A percentile compares a stretch with the other conserved stretches of the same genome.
Conservation (phyloP, 2,329 filamentous ascomycete species). For the Polytolypa hystricis region DNA sequence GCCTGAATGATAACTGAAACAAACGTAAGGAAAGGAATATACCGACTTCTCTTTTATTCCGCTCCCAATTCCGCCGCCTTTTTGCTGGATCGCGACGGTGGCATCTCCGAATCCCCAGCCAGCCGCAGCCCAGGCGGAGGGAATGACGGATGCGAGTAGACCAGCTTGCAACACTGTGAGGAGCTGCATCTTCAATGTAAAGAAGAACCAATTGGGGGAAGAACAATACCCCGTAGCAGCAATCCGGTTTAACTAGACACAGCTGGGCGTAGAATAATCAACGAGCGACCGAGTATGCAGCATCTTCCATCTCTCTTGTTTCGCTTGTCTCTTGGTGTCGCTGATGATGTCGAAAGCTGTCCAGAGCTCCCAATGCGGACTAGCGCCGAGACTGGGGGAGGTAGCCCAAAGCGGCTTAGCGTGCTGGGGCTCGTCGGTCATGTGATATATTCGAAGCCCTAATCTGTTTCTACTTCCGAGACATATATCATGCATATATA, state of each 20-base stretch:
- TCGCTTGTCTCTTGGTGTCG: background rate
- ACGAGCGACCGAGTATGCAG: no score
- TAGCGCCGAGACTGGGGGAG: background rate
- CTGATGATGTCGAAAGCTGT: conserved; percentile 1
- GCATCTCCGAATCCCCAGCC: conserved; percentile 55
- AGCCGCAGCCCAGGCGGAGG: conserved; percentile 36
- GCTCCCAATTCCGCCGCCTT: conserved; percentile 45
- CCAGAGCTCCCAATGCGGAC: background rate
- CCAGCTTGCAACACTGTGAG: conserved; percentile 25
- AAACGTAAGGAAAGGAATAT: background rate
- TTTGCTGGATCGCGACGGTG: conserved; percentile 48
- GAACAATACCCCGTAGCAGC: no score
- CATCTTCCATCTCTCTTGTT: background rate
- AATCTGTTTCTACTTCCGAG: conserved; percentile 6
- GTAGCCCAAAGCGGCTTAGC: background rate
- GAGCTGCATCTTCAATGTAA: conserved; percentile 27
- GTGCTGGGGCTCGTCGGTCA: background rate
- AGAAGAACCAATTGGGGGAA: no score
- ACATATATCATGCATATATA: no score
- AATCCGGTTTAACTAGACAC: no score
- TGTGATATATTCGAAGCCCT: conserved; percentile 1
- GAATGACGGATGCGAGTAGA: conserved; percentile 23
- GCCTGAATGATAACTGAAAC: no score
- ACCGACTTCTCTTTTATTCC: conserved; percentile 45
- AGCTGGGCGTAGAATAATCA: no score